Base-by-base conservation (phyloP, 495 filamentous ascomycete species). In the Neurospora sp. region DNA sequence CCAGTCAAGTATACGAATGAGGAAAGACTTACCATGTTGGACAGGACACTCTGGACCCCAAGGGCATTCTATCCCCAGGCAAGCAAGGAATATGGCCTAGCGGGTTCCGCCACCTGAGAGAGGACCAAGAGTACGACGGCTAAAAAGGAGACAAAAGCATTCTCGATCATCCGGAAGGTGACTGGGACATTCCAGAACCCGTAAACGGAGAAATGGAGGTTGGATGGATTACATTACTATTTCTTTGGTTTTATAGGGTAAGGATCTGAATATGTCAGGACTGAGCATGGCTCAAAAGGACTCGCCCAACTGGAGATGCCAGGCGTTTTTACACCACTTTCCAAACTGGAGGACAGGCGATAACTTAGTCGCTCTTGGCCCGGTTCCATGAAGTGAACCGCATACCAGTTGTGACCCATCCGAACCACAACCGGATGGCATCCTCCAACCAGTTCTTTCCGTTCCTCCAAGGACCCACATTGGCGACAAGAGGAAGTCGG, bases 1-100 rank as follows among this genome's bases (percentile, higher is more conserved):
- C 0, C 12, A 20, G 18, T 4, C 10, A 23, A 70, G 12, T 70
- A 18, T 69, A 35, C 44, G 5, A 14, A 8, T 41, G 11, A 39
- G 54, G 39, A n/a, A 16, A 42, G 18, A 39, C 70, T 54, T 11
- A 71, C 35, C 7, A 10, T 14, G n/a, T 3, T 46, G 10, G 41
- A 31, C 31, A 81, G 81, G 80, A 82, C 70, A 69, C 77, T 2
- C 39, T 82, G 16, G 80, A 82, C 60, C 80, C 79, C 9, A 80
- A 82, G 3, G 80, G 81, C 10, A 80, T 82, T 46, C 73, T 82
- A 31, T 74, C 77, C 1, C 80, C 81, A 0, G 81, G 81, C 39
- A 82, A 82, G 75, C 77, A 78, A 70, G 81, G 81, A 12, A 77
- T 82, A 31, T 82, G 81, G 81, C 79, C 77, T 12, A 74, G 78